Percentiles rank a stretch among this genome's conserved stretches.
These are phyloP conservation scores for Hypoxylon sp. DNA, from an alignment of 2,329 filamentous ascomycete species.

Conservation along the genomic window DNA sequence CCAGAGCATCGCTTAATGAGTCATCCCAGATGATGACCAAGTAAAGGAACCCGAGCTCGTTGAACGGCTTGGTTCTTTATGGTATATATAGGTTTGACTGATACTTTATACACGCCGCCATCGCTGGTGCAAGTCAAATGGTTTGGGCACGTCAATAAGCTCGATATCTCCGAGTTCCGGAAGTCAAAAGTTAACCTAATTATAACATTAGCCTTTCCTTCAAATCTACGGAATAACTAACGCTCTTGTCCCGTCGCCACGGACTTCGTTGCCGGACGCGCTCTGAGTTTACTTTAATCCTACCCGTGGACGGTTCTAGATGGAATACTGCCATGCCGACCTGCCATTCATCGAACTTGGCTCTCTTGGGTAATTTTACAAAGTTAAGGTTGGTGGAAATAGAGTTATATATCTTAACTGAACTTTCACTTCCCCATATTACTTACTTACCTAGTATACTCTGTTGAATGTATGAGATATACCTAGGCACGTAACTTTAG, in stretches of 20 bases:
- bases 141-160: not conserved
- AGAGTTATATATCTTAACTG: constrained; percentile 2
- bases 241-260: not conserved
- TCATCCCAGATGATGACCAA: not conserved
- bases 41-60: not conserved
- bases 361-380: not conserved
- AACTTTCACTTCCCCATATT: not conserved
- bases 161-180: not conserved
- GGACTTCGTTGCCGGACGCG: not conserved
- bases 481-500: not conserved
- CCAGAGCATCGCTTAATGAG: too few species aligned
- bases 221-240: not conserved
- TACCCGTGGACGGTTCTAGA: not conserved
- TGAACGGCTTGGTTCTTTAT: not conserved
- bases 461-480: not conserved
- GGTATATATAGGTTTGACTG: not conserved
- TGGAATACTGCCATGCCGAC: not conserved
- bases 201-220: not conserved
- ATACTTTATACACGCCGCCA: not conserved
- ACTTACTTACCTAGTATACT: not conserved
- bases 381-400: not conserved
- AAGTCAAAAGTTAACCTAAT: not conserved
- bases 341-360: not conserved
- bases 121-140: not conserved
- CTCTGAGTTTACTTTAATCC: not conserved